These are phyloP conservation scores for Magnolia sinica DNA, from an alignment of 164 flowering plant genomes.

Conservation along the genomic window DNA sequence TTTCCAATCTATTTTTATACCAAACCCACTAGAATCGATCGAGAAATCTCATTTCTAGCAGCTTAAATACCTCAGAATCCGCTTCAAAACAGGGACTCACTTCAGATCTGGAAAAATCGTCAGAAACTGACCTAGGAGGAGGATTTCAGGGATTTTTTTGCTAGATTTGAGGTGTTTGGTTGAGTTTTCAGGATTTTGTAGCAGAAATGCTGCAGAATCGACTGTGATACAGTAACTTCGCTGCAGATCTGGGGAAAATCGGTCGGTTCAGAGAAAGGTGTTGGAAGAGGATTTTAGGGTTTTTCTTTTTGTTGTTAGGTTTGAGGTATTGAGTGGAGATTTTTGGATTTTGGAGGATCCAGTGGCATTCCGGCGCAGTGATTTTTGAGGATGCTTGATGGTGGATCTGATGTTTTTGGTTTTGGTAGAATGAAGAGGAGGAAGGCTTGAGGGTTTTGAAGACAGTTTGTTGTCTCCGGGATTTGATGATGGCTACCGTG, in stretches of 20 bases:
- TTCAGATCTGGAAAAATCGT: too few species aligned
- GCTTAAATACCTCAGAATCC: too few species aligned
- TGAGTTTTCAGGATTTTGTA: not conserved
- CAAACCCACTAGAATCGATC: too few species aligned
- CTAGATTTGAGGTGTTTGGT: not conserved
- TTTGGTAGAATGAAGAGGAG: not conserved
- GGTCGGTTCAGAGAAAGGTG: not conserved
- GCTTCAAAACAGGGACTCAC: too few species aligned
- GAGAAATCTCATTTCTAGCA: too few species aligned
- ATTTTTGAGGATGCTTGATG: not conserved
- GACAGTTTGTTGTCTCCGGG: not conserved
- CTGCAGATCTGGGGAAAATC: not conserved
- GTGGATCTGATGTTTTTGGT: not conserved
- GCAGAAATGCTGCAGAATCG: not conserved
- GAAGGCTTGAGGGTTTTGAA: slow-evolving; percentile 1
- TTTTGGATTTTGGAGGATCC: too few species aligned
- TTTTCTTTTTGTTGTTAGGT: too few species aligned
- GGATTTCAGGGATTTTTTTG: too few species aligned
- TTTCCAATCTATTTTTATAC: too few species aligned
- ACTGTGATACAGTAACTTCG: not conserved
- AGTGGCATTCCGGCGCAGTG: not conserved
- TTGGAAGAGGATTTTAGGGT: not conserved
- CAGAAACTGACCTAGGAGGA: too few species aligned
- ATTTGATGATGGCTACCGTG: slow-evolving; percentile 29
- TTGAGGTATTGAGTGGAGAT: not conserved